phyloP scores from a whole-genome alignment of 345 rosid species.

The Murraya koenigii region DNA sequence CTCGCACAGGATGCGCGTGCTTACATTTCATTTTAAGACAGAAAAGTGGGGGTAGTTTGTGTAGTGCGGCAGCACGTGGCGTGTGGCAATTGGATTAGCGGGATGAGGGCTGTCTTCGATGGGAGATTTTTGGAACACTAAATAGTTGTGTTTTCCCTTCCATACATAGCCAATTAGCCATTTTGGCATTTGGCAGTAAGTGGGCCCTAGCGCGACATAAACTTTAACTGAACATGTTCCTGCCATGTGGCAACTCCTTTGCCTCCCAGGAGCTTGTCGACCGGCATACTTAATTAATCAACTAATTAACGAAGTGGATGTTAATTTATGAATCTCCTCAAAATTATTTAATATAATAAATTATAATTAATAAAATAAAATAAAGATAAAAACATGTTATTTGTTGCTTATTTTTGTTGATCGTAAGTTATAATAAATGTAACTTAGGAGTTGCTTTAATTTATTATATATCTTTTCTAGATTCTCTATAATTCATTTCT shows the following conservation, averaged over 20 bases:
- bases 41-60: no score
- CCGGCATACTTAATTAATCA: neutral
- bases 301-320: neutral
- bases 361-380: no score
- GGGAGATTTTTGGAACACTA: neutral
- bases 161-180: neutral
- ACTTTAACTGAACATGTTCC: conserved; percentile 13
- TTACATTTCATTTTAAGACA: neutral
- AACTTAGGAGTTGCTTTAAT: no score
- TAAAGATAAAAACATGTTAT: no score
- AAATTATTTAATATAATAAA: no score
- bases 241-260: conserved; percentile 16
- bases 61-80: neutral
- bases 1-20: neutral
- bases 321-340: no score
- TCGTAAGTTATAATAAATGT: no score
- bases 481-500: no score
- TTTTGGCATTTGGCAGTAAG: neutral
- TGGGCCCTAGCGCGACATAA: neutral
- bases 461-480: no score
- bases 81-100: no score
- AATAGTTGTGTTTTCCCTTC: neutral
- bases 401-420: no score
- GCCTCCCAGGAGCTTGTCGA: neutral
- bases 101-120: neutral